Percentiles rank a stretch among this genome's conserved stretches.
phyloP scores from a whole-genome alignment of 1,139 yeast genomes.

The Arxiozyma bovina region DNA sequence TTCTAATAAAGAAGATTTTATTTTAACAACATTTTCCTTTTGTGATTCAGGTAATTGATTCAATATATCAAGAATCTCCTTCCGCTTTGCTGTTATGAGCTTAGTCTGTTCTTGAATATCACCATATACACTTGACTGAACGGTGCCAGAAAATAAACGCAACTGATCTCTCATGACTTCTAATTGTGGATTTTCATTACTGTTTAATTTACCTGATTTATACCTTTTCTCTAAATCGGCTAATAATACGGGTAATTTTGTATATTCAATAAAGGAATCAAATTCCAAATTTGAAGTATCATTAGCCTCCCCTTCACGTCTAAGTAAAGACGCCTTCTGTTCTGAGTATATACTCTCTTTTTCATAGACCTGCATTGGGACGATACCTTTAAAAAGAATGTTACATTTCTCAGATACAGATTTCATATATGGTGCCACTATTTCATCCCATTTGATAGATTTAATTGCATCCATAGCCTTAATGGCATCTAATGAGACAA shows the following conservation, averaged over 20 bases:
- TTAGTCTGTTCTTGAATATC: slow-evolving; percentile 26
- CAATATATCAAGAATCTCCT: slow-evolving; percentile 33
- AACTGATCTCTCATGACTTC: slow-evolving; percentile 27
- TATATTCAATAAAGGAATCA: slow-evolving; percentile 66
- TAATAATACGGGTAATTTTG: slow-evolving; percentile 65
- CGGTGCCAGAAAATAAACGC: slow-evolving; percentile 22
- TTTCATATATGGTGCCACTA: slow-evolving; percentile 41
- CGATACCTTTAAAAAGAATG: slow-evolving; percentile 64
- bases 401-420: slow-evolving; percentile 45
- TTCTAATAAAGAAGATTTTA: slow-evolving; percentile 45
- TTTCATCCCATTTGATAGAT: slow-evolving; percentile 28
- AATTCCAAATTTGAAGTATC: slow-evolving; percentile 77
- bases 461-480: slow-evolving; percentile 74
- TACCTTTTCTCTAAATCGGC: slow-evolving; percentile 40
- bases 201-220: slow-evolving; percentile 12
- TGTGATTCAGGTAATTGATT: slow-evolving; percentile 19
- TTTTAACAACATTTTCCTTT: slow-evolving; percentile 26
- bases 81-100: slow-evolving; percentile 30
- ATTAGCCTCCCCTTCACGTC: slow-evolving; percentile 65
- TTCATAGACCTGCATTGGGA: slow-evolving; percentile 83
- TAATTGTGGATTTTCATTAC: slow-evolving; percentile 16
- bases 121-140: slow-evolving; percentile 22
- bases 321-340: slow-evolving; percentile 67
- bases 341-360: slow-evolving; percentile 82
- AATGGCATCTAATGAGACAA: slow-evolving; percentile 45